Conservation (phyloP, 768 basidiomycete species). For the Hygrophoropsis aurantiaca region DNA sequence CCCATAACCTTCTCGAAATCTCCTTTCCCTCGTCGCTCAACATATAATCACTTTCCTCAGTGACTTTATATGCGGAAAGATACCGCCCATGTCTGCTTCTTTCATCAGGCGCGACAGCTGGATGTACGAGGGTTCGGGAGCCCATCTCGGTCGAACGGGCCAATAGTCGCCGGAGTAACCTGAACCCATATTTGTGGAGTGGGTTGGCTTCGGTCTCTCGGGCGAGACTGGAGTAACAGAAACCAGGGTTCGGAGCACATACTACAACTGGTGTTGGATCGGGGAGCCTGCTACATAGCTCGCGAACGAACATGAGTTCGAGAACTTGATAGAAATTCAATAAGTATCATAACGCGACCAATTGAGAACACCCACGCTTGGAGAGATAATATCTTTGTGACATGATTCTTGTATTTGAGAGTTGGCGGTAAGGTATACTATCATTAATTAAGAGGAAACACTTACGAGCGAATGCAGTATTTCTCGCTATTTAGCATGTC, state of each 20-base stretch:
- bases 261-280: constrained; percentile 19
- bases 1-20: constrained; percentile 32
- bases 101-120: constrained; percentile 25
- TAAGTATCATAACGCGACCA: neutral
- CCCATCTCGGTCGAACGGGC: constrained; percentile 33
- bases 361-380: constrained; percentile 19
- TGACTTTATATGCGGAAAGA: constrained; percentile 18
- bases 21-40: constrained; percentile 26
- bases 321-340: constrained; percentile 20
- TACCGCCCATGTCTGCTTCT: constrained; percentile 31
- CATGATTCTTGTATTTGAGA: constrained; percentile 13
- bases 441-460: constrained; percentile 1
- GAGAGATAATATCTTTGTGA: constrained; percentile 20
- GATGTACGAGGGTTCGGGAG: constrained; percentile 33
- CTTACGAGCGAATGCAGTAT: constrained; percentile 19
- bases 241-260: constrained; percentile 32
- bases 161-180: constrained; percentile 9
- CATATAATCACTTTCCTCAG: constrained; percentile 31
- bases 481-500: constrained; percentile 19
- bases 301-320: constrained; percentile 32
- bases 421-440: neutral
- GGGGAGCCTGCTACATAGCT: constrained; percentile 28
- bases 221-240: constrained; percentile 28
- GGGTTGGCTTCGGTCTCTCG: constrained; percentile 10
- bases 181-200: neutral